Conservation (phyloP, 208 protist genomes). For the Leishmania arabica region DNA sequence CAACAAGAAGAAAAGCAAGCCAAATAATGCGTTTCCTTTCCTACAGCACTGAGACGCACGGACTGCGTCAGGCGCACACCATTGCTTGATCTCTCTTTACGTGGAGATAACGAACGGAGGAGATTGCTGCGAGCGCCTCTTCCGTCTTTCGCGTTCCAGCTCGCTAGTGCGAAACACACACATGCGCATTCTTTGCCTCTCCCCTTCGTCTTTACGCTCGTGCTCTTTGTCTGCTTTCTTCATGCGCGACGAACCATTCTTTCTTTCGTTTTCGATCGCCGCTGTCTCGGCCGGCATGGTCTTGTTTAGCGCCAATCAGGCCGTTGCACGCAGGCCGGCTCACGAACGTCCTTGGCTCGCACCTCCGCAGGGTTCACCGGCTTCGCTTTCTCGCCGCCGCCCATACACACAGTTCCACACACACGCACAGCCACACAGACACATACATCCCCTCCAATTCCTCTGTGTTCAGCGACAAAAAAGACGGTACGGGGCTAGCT, state of each 20-base stretch:
- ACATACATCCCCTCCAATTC: background rate
- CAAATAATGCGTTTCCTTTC: background rate
- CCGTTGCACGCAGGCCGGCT: background rate
- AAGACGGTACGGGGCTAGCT: background rate
- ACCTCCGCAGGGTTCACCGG: background rate
- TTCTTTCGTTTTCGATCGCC: slow-evolving; percentile 13
- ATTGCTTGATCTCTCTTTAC: background rate
- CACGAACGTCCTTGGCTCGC: background rate
- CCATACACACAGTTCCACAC: background rate
- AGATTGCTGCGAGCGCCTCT: background rate
- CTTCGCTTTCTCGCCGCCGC: slow-evolving; percentile 6
- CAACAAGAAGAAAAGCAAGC: background rate
- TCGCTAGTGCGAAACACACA: background rate
- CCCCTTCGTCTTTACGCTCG: background rate
- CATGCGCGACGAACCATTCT: background rate
- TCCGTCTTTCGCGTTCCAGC: background rate
- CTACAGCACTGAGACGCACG: background rate
- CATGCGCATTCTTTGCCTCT: background rate
- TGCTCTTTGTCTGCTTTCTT: background rate
- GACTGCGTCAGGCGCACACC: background rate
- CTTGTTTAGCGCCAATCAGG: background rate
- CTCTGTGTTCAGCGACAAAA: background rate
- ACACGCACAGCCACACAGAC: too few relatives aligned
- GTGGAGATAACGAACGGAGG: background rate
- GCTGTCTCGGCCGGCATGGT: background rate